Evolutionary conservation across 805 yeast species (phyloP).

Genomic region (Ogataea nitratoaversa): DNA sequence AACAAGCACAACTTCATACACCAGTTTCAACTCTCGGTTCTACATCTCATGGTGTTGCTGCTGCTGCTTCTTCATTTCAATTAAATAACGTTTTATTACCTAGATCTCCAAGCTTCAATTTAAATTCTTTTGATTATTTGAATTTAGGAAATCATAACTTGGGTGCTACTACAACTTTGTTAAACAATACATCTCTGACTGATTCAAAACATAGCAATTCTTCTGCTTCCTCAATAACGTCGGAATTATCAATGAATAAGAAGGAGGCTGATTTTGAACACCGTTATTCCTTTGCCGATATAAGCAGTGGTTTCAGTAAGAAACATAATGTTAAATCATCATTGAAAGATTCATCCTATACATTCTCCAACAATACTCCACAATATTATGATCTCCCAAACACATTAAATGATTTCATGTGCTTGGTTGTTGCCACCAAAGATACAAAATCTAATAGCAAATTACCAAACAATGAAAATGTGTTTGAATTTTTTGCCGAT

Average conservation of each 20-base stretch:
- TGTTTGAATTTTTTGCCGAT: constrained; percentile 25
- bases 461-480: constrained; percentile 23
- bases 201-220: background rate
- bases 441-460: constrained; percentile 12
- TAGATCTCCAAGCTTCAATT: constrained; percentile 15
- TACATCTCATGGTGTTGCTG: background rate
- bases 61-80: background rate
- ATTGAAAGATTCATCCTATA: constrained; percentile 9
- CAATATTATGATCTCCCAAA: constrained; percentile 29
- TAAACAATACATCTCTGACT: background rate
- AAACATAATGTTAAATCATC: constrained; percentile 4
- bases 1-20: background rate
- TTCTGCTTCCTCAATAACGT: constrained; percentile 16
- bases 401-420: constrained; percentile 38
- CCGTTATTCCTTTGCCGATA: constrained; percentile 19
- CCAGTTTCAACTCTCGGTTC: background rate
- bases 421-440: constrained; percentile 31
- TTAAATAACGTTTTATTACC: background rate
- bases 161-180: background rate
- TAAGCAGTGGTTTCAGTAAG: constrained; percentile 4
- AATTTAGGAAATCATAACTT: constrained; percentile 1
- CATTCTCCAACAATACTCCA: constrained; percentile 7
- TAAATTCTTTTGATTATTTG: constrained; percentile 5
- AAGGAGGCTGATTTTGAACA: constrained; percentile 22
- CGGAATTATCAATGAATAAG: constrained; percentile 17